Evolutionary conservation across 2,329 filamentous ascomycete genomes (phyloP).

Genomic region (Coniochaeta sp.): DNA sequence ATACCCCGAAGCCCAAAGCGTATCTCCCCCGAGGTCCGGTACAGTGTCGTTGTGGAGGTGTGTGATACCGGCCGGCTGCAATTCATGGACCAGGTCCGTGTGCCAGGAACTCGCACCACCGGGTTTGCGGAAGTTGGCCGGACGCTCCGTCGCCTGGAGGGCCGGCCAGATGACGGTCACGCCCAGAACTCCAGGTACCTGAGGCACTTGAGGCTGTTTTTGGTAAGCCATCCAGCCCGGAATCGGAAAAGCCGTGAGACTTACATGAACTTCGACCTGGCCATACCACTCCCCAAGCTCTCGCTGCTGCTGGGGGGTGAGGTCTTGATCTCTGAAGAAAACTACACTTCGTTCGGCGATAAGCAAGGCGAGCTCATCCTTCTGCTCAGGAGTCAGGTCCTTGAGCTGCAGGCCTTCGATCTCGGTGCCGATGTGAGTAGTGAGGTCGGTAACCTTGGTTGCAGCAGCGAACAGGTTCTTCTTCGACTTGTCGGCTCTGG

Average conservation of each 20-base stretch:
- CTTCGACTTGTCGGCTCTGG: conserved; percentile 59
- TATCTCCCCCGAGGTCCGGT: conserved; percentile 59
- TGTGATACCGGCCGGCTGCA: conserved; percentile 62
- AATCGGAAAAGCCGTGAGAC: conserved; percentile 13
- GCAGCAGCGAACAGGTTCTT: conserved; percentile 53
- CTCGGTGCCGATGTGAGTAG: conserved; percentile 56
- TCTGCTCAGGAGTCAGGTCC: conserved; percentile 50
- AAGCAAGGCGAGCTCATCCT: conserved; percentile 54
- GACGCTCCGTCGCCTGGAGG: conserved; percentile 52
- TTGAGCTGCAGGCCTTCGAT: conserved; percentile 57
- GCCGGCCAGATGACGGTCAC: conserved; percentile 66
- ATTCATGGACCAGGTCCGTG: conserved; percentile 63
- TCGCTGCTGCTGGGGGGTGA: conserved; percentile 56
- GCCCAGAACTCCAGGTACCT: conserved; percentile 60
- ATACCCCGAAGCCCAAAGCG: conserved; percentile 66
- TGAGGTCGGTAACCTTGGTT: conserved; percentile 55
- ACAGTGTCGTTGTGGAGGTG: conserved; percentile 65
- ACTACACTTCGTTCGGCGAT: conserved; percentile 59
- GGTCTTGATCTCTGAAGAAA: conserved; percentile 57
- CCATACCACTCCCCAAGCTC: conserved; percentile 57
- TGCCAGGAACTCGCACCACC: conserved; percentile 65
- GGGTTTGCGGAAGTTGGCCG: conserved; percentile 57
- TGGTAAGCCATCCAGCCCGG: not conserved
- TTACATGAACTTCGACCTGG: conserved; percentile 61
- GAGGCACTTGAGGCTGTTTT: conserved; percentile 58